Base-by-base conservation (phyloP, 169 alveolate species). In the Sarcocystis neurona region DNA sequence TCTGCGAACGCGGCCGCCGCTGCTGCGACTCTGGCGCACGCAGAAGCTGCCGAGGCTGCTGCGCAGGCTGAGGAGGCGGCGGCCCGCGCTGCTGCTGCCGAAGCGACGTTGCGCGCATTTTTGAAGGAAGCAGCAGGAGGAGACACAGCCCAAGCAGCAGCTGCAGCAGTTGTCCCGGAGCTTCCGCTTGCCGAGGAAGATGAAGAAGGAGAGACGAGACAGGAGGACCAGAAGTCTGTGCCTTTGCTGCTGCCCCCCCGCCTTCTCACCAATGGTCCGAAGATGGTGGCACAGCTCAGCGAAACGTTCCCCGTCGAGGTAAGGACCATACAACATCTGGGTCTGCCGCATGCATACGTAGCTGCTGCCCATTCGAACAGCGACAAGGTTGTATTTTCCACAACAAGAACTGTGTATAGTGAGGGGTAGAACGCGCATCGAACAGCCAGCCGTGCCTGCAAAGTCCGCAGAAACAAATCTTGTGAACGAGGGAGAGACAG, bases 301-400 rank as follows among this genome's bases (percentile, higher is more conserved):
- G 82, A 72, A 18, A 56, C 82, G 37, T 48, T 53, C 1, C 82
- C 82, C 6, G 82, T 37, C 12, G 53, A 37, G 82, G 82, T 72
- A 30, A 70, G 79, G n/a, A n/a, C n/a, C n/a, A n/a, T n/a, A n/a
- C n/a, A n/a, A n/a, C n/a, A n/a, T n/a, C n/a, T n/a, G n/a, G n/a
- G n/a, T n/a, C n/a, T n/a, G n/a, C n/a, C n/a, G n/a, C n/a, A n/a
- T n/a, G n/a, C n/a, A n/a, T n/a, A n/a, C n/a, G n/a, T n/a, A n/a
- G n/a, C n/a, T n/a, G n/a, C n/a, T n/a, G n/a, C n/a, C n/a, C n/a
- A n/a, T n/a, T n/a, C n/a, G n/a, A n/a, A n/a, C n/a, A n/a, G n/a
- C n/a, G n/a, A n/a, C n/a, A n/a, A n/a, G n/a, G n/a, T n/a, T n/a
- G n/a, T n/a, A n/a, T n/a, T n/a, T n/a, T n/a, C n/a, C n/a, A n/a